Base-by-base conservation (phyloP, 495 filamentous ascomycete species). In the Aspergillus incahuasiensis region DNA sequence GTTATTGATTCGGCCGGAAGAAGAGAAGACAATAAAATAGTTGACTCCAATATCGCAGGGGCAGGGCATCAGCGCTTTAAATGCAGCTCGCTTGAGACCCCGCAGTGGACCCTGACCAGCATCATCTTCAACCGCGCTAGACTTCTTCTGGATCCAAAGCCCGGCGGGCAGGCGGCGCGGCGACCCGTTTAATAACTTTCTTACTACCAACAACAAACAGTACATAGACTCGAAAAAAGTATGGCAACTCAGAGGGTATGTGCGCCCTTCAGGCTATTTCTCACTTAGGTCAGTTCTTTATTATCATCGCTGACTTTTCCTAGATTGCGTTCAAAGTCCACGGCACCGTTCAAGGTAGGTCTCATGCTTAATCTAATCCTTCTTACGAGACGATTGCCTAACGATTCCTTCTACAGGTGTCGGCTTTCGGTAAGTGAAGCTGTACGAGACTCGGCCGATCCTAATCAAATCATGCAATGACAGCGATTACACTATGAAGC, bases 401-500 rank as follows among this genome's bases (percentile, higher is more conserved):
- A 32, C 6, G 22, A 39, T 6, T 19, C 30, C 28, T 13, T 38
- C 30, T 46, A 5, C 44, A 89, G 86, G 87, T 49, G 88, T 91
- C 57, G 86, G 82, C 57, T 91, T 86, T 68, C 85, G 86, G 80
- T 87, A 82, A 44, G 47, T 15, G 47, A 47, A 21, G 20, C 25
- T 67, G 55, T 57, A 19, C 42, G 20, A 22, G 16, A 12, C 24
- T 39, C 43, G 47, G 39, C 41, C 39, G 46, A 8, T 41, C 1
- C 22, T 21, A 43, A 49, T 47, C 21, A 52, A 47, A 40, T 57
- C 28, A 43, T 28, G 25, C 18, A 53, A 21, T 5, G 40, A 18
- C 50, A 91, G 89, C 38, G 79, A 83, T 65, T 95, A 87, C 63
- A 85, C 90, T 1, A 78, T 81, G 51, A 83, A 84, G 58, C 81